These are phyloP conservation scores for Stagonosporopsis tanaceti DNA, from an alignment of 2,329 filamentous ascomycete genomes.

Conservation along the genomic window DNA sequence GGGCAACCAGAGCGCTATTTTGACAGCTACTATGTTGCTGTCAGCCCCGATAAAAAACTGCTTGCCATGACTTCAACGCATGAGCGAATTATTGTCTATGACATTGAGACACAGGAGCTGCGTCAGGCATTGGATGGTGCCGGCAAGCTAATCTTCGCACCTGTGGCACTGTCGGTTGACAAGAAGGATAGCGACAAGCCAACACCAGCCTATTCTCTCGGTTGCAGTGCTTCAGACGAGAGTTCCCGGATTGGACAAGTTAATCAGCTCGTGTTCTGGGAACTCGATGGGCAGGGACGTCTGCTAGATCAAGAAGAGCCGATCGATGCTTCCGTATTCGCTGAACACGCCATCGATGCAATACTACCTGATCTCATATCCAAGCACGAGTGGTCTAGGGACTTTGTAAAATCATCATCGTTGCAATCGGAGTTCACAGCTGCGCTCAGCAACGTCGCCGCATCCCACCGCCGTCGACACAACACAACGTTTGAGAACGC, in stretches of 20 bases:
- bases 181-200: background rate
- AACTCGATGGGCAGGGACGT: constrained; percentile 38
- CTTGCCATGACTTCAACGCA: constrained; percentile 31
- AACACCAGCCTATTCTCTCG: constrained; percentile 31
- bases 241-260: background rate
- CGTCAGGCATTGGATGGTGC: constrained; percentile 35
- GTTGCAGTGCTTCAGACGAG: constrained; percentile 23
- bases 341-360: constrained; percentile 36
- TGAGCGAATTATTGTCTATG: constrained; percentile 30
- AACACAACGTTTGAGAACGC: constrained; percentile 32
- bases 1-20: background rate
- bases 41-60: constrained; percentile 35
- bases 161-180: background rate
- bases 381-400: constrained; percentile 38
- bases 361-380: constrained; percentile 34
- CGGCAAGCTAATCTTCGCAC: constrained; percentile 29
- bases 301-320: constrained; percentile 38
- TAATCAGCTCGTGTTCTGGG: constrained; percentile 36
- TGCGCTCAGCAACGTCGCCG: constrained; percentile 27
- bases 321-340: constrained; percentile 31
- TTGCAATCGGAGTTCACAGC: constrained; percentile 32
- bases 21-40: constrained; percentile 20
- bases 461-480: constrained; percentile 34
- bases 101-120: constrained; percentile 32
- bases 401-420: constrained; percentile 31